phyloP scores from a whole-genome alignment of 352 stramenopile genomes.

The Blastocystis sp. region DNA sequence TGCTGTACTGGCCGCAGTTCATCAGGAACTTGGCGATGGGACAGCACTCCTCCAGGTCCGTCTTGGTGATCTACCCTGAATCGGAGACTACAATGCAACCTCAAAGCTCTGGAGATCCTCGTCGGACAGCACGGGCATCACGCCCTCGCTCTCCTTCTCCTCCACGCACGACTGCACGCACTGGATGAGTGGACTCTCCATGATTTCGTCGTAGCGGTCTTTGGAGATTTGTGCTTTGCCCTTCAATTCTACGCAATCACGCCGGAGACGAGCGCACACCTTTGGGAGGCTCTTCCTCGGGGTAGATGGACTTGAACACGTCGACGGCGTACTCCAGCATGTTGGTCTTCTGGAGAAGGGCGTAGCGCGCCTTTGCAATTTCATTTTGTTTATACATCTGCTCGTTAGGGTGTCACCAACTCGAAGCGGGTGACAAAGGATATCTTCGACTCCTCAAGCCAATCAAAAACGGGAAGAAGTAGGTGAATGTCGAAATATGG shows the following conservation, averaged over 20 bases:
- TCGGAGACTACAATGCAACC: not conserved
- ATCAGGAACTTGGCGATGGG: slow-evolving; percentile 18
- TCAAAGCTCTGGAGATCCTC: slow-evolving; percentile 1
- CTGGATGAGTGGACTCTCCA: not conserved
- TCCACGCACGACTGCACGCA: not conserved
- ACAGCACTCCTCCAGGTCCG: not conserved
- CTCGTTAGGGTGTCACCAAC: not conserved
- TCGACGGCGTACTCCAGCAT: slow-evolving; percentile 17
- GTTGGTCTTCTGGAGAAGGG: slow-evolving; percentile 3
- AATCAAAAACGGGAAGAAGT: slow-evolving; percentile 14
- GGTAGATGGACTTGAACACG: not conserved
- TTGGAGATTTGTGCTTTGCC: too few relatives aligned
- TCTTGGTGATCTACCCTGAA: not conserved
- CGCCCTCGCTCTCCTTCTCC: not conserved
- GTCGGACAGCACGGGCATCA: not conserved
- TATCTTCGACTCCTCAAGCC: slow-evolving; percentile 34
- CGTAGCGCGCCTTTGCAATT: slow-evolving; percentile 28
- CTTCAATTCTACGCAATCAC: not conserved
- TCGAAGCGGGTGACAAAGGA: not conserved
- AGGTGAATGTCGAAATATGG: slow-evolving; percentile 24
- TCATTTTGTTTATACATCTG: slow-evolving; percentile 29
- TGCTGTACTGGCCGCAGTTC: slow-evolving; percentile 5
- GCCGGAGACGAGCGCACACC: not conserved
- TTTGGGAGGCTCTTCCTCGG: not conserved
- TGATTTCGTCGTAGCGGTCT: not conserved